Evolutionary conservation across 2,329 filamentous ascomycete species (phyloP), one percentile per base, ranked within the genome.

Genomic region (Diaporthe sp.): DNA sequence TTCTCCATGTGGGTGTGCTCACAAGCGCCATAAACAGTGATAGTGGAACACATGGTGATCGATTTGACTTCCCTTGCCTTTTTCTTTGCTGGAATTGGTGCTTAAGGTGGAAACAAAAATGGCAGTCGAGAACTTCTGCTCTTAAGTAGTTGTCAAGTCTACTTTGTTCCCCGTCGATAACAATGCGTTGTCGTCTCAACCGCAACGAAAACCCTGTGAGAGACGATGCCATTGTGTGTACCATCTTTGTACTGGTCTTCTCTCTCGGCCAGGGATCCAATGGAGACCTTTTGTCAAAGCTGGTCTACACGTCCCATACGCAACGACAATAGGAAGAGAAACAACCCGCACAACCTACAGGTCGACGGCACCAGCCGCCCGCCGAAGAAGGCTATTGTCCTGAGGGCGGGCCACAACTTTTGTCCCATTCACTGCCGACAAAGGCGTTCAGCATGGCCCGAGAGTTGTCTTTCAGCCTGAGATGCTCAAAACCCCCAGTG

Each of bases 111-210:
- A 17, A 15, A 13, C 22, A 12, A 22, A 51, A 37, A 19, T 4
- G 28, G 22, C 7, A 49, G n/a, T 34, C 0, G 1, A 15, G 3
- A 13, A 5, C 7, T 13, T 2, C 3, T 1, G 13, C 3, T 28
- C 13, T 39, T 68, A 25, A 53, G 28, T 39, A 39, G 17, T 12
- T 2, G 4, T 51, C 4, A 55, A 17, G 12, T 51, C 2, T 49
- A n/a, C 2, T 19, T 53, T 44, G 71, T 44, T 62, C 10, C n/a
- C 17, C 8, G 4, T 1, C 10, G 8, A 19, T 15, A 12, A 55
- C 55, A 61, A 61, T n/a, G 34, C 9, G 7, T 55, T 62, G n/a
- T 55, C 28, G 4, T 53, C 17, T 62, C 13, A 28, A 5, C 4
- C 5, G 4, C 12, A 9, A 1, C 19, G n/a, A 62, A 5, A 4